Base-by-base conservation (phyloP, 2,329 filamentous ascomycete species). In the Fusarium sp. region DNA sequence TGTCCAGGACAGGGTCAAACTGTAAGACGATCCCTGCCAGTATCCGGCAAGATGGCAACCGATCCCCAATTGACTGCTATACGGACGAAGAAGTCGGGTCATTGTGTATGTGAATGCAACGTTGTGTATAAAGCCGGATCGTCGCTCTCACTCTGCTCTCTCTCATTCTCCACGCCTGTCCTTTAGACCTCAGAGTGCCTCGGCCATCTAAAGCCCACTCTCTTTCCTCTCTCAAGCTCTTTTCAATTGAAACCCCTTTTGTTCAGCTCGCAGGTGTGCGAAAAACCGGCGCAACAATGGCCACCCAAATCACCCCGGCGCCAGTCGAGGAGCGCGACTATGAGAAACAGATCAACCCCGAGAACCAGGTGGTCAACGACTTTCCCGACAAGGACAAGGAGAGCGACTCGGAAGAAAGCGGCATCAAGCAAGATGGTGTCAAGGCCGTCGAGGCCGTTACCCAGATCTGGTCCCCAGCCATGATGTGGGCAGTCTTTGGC, bases 361-460 rank as follows among this genome's bases (percentile, higher is more conserved):
- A 68, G 12, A 60, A 62, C 33, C 66, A 69, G 20, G 33, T 68
- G 20, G 33, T 68, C 46, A 59, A 38, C 10, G 57, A 72, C 24
- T 24, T 65, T 22, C 70, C 67, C 7, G 61, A 66, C 2, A 69
- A 76, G 29, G 66, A 70, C 2, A 69, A 76, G 29, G 66, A 70
- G 9, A 69, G 68, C 20, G 65, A 69, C 17, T 74, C 71, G 5
- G 72, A 77, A 46, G 69, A 75, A 24, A 69, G 66, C 27, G 75
- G 78, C 24, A 63, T 75, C 40, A 80, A 81, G 71, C 82, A 84
- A 64, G 79, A 81, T 14, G 84, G 84, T 72, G 83, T 85, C 20
- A 78, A 80, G 66, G 75, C 75, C 17, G 82, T 84, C 38, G 80
- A 83, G 64, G 84, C 84, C 8, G 76, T 84, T 66, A 85, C 84